A percentile compares a stretch with the other conserved stretches of the same genome.
Conservation (phyloP, 2,329 filamentous ascomycete genomes). For the Scolecobasidium constrictum region DNA sequence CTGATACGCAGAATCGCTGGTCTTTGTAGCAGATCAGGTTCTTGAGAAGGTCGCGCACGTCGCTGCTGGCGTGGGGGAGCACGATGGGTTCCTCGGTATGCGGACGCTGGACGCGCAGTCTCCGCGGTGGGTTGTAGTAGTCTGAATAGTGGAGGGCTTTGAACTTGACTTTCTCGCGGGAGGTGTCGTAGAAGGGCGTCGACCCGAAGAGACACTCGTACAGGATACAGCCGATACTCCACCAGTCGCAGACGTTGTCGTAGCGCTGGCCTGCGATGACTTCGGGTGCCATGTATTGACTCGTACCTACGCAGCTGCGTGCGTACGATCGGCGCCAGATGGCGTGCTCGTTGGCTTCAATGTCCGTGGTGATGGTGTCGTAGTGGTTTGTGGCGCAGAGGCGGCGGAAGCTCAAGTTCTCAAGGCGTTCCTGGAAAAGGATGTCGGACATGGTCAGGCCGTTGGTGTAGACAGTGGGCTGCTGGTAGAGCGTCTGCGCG, state of each 20-base stretch:
- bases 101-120: conserved; percentile 40
- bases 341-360: conserved; percentile 26
- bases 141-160: conserved; percentile 59
- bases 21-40: conserved; percentile 65
- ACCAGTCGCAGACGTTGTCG: conserved; percentile 92
- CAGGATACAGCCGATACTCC: conserved; percentile 89
- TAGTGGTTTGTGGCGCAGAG: background rate
- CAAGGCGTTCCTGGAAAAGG: background rate
- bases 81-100: conserved; percentile 30
- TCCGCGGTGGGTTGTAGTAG: conserved; percentile 46
- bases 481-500: conserved; percentile 12
- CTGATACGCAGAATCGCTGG: conserved; percentile 51
- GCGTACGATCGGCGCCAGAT: conserved; percentile 52
- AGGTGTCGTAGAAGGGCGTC: conserved; percentile 78
- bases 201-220: conserved; percentile 91
- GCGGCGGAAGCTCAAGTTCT: background rate
- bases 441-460: background rate
- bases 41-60: conserved; percentile 68
- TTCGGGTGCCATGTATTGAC: conserved; percentile 97
- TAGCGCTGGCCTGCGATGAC: conserved; percentile 73
- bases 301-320: conserved; percentile 83
- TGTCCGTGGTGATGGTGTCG: background rate
- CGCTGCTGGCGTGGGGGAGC: conserved; percentile 46
- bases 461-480: too few relatives aligned
- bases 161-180: conserved; percentile 71